A percentile compares a stretch with the other conserved stretches of the same genome.
These are phyloP conservation scores for Pythium brachiatum DNA, from an alignment of 352 stramenopile genomes.

Conservation along the genomic window DNA sequence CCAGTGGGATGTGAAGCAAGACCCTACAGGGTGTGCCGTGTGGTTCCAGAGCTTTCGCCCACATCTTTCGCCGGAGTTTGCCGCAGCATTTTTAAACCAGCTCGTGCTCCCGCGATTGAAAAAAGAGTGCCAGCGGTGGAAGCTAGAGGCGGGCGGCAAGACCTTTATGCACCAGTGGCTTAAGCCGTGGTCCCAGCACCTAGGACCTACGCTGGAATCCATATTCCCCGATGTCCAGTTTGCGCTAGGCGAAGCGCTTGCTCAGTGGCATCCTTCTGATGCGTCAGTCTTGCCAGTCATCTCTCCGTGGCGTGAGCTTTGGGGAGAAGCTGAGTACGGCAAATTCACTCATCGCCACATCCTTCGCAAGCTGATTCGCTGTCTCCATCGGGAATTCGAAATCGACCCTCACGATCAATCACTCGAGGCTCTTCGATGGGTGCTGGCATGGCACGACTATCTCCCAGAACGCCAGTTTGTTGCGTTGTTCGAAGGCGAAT, in stretches of 20 bases:
- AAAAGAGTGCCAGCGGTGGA: conserved; percentile 66
- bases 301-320: conserved; percentile 66
- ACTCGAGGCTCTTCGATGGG: conserved; percentile 62
- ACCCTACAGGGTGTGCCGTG: conserved; percentile 37
- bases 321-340: conserved; percentile 75
- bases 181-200: conserved; percentile 53
- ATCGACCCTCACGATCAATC: conserved; percentile 75
- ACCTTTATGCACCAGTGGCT: conserved; percentile 79
- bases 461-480: conserved; percentile 75
- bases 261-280: conserved; percentile 81
- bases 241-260: conserved; percentile 54
- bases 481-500: conserved; percentile 87
- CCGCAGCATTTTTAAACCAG: conserved; percentile 50
- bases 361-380: conserved; percentile 67
- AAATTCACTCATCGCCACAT: conserved; percentile 86
- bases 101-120: conserved; percentile 70
- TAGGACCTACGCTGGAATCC: conserved; percentile 43
- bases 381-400: conserved; percentile 78
- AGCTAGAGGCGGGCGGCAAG: conserved; percentile 36
- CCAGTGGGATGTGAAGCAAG: conserved; percentile 48
- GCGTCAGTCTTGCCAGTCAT: conserved; percentile 58
- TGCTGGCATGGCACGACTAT: conserved; percentile 68
- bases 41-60: conserved; percentile 48
- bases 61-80: conserved; percentile 50
- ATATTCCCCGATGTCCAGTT: conserved; percentile 76